Evolutionary conservation across 2,329 filamentous ascomycete genomes (phyloP), one percentile per base, ranked within the genome.

Genomic region (Hypoxylon sp.): DNA sequence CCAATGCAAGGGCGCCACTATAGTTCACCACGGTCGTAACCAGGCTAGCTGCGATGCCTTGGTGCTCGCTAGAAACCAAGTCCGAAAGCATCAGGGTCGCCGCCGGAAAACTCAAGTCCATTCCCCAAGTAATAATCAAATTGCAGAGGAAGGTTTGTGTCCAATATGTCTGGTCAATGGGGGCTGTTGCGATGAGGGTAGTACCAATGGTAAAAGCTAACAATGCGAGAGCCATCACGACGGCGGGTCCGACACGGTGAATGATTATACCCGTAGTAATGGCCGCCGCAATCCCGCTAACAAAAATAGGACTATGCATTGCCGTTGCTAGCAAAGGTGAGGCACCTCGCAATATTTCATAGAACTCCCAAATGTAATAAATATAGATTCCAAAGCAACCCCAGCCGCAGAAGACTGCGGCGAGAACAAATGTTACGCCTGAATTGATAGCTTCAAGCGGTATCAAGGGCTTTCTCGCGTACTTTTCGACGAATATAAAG

Each of bases 21-120:
- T 89, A 89, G 73, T 89, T 89, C 42, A 89, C 83, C 48, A 88
- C 79, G 0, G 86, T 88, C 51, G 83, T 86, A 61, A 89, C 84
- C 29, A 90, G 72, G 14, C 82, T 84, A 1, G 78, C 78, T 8
- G 78, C 78, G 54, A 79, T 78, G n/a, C 78, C 78, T 57, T 79
- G 78, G 35, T 79, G 76, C 54, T 78, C 75, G 50, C 68, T 68
- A 39, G 74, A 72, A 46, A 79, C 73, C 6, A 77, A 76, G 66
- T 87, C 83, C 5, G 80, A 83, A 19, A 88, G 79, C 62, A 88
- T 80, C 9, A 88, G 75, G 0, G 83, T 87, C 0, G 83, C 85
- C 0, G 85, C 83, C 3, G 86, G 86, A 70, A 88, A 88, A 31
- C 80, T 83, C 79, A 88, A 84, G 70, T 89, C 86, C 85, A 87